These are phyloP conservation scores for Solanum hybrid DNA, from an alignment of 305 asterid genomes.

Conservation along the genomic window DNA sequence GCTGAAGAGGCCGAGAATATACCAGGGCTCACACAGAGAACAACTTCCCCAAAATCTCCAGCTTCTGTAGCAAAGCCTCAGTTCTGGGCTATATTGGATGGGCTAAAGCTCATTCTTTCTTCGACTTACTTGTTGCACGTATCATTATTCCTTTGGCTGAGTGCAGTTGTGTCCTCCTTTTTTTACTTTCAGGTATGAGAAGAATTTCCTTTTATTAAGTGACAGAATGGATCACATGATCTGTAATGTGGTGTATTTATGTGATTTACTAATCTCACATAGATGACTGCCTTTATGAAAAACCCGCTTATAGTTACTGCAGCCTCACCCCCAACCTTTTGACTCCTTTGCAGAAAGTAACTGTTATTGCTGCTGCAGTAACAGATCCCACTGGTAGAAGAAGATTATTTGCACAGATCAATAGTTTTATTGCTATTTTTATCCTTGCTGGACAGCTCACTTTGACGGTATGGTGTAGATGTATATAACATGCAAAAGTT, in stretches of 20 bases:
- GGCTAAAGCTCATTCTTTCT: conserved; percentile 69
- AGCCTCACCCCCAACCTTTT: conserved; percentile 9
- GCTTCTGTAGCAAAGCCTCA: conserved; percentile 44
- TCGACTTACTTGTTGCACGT: conserved; percentile 76
- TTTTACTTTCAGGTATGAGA: conserved; percentile 90
- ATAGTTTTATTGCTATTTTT: conserved; percentile 91
- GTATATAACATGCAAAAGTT: background rate
- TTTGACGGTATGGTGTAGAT: conserved; percentile 51
- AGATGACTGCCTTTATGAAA: background rate
- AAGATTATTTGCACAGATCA: conserved; percentile 84
- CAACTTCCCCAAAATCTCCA: conserved; percentile 44
- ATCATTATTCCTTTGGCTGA: conserved; percentile 83
- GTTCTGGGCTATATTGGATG: conserved; percentile 77
- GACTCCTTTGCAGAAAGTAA: conserved; percentile 71
- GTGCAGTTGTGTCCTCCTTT: conserved; percentile 93
- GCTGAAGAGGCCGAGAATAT: conserved; percentile 27
- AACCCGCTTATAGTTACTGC: background rate
- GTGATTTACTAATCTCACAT: background rate
- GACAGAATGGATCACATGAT: background rate
- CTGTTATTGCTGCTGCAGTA: conserved; percentile 72
- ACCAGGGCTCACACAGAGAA: conserved; percentile 29
- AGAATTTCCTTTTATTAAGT: background rate
- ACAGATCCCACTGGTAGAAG: conserved; percentile 76
- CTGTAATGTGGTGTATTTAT: background rate
- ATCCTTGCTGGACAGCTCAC: conserved; percentile 93